A percentile compares a stretch with the other conserved stretches of the same genome.
phyloP scores from a whole-genome alignment of 129 eudicot genomes.

The Artemisia tridentata region DNA sequence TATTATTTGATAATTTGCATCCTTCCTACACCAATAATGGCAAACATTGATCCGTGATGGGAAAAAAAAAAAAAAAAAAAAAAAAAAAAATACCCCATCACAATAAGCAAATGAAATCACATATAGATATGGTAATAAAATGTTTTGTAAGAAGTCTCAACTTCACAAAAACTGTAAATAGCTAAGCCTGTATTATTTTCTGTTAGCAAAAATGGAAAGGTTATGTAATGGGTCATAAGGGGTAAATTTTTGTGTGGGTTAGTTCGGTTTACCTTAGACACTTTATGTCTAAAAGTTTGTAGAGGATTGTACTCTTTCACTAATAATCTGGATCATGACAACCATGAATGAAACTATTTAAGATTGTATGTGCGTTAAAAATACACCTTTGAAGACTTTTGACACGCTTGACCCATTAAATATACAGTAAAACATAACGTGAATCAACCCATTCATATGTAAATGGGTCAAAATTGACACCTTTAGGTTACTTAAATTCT shows the following conservation, averaged over 20 bases:
- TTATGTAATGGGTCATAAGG: background rate
- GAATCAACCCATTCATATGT: background rate
- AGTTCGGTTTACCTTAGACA: background rate
- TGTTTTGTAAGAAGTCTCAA: background rate
- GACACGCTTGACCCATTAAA: background rate
- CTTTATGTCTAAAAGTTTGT: background rate
- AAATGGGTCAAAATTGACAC: conserved; percentile 1
- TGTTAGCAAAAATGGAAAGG: background rate
- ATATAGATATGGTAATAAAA: too few relatives aligned
- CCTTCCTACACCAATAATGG: too few relatives aligned
- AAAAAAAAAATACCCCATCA: too few relatives aligned
- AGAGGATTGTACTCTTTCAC: background rate
- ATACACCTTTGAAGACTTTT: background rate
- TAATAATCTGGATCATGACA: background rate
- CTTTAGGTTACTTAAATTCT: background rate
- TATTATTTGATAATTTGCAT: too few relatives aligned
- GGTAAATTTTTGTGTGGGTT: background rate
- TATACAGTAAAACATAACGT: too few relatives aligned
- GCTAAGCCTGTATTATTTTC: conserved; percentile 7
- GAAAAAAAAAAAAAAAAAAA: too few relatives aligned
- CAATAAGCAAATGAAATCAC: too few relatives aligned
- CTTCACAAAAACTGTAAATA: conserved; percentile 51
- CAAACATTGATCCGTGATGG: too few relatives aligned
- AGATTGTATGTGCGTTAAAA: background rate
- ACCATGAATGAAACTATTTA: background rate